Base-by-base conservation (phyloP, 108 stramenopile species). In the Chaetoceros tenuissimus region DNA sequence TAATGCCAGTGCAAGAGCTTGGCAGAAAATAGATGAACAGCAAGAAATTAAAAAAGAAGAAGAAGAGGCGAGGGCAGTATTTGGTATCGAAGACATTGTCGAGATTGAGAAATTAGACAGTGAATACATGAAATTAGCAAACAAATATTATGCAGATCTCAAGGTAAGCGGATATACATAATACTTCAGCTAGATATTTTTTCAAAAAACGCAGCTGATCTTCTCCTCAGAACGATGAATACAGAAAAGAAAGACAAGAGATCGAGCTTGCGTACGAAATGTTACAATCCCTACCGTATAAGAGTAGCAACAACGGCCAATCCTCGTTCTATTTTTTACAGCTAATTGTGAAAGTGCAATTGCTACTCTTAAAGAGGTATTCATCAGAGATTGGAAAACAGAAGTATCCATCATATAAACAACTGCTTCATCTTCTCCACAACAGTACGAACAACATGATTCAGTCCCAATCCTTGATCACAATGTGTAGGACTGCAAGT, bases 371-470 rank as follows among this genome's bases (percentile, higher is more conserved):
- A 67, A 73, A 77, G 46, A 75, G 89, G 29, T 82, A 74, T 55
- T 67, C 73, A 48, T 44, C 55, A n/a, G 69, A 74, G 46, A 72
- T 92, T 57, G 50, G 64, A 3, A 63, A 64, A 28, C 82, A 82
- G 57, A 92, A 92, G 63, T 92, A 85, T 66, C 83, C 89, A 20
- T 69, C 80, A 0, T 92, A 87, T 57, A 48, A 53, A 10, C 27
- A 83, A 16, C 62, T 92, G 20, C 34, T 86, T 29, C 46, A 53
- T 18, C 63, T 79, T 28, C 22, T 75, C 27, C 57, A 57, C 21
- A 30, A 50, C 3, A 60, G 53, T 22, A 10, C 13, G 34, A 40
- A 40, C 34, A 40, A 40, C 13, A 13, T 10, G 5, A 40, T 5
- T 5, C 34, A 40, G 34, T 10, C 5, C 34, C 34, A 5, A 5